A percentile compares a stretch with the other conserved stretches of the same genome.
These are phyloP conservation scores for Pestalotiopsis sp. DNA, from an alignment of 2,329 filamentous ascomycete species.

Conservation along the genomic window DNA sequence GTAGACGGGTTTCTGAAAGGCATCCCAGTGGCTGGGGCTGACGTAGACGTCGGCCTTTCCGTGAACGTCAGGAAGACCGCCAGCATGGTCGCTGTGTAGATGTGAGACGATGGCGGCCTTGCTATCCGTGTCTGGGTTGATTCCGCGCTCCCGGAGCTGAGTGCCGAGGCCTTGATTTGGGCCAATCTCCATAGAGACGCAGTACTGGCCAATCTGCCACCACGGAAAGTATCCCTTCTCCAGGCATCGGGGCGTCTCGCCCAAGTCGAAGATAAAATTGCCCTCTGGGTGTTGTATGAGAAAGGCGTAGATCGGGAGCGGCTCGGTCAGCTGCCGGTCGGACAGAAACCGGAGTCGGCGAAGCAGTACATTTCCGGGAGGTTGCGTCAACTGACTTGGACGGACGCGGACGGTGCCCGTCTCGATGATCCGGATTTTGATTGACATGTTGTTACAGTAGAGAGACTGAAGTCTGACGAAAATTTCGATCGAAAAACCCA, in stretches of 20 bases:
- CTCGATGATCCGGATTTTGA: neutral
- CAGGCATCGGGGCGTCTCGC: slow-evolving; percentile 20
- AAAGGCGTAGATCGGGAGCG: slow-evolving; percentile 22
- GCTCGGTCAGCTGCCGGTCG: slow-evolving; percentile 18
- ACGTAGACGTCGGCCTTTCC: slow-evolving; percentile 20
- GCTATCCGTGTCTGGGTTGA: slow-evolving; percentile 20
- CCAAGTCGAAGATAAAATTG: slow-evolving; percentile 24
- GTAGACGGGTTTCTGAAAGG: slow-evolving; percentile 26
- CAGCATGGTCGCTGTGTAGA: slow-evolving; percentile 30
- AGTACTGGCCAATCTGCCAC: slow-evolving; percentile 16
- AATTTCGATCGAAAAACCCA: no score
- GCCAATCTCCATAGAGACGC: slow-evolving; percentile 13
- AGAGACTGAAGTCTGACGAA: no score
- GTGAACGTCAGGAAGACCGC: slow-evolving; percentile 26
- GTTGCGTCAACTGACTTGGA: slow-evolving; percentile 17
- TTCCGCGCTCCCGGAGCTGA: slow-evolving; percentile 17
- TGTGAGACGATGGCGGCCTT: slow-evolving; percentile 29
- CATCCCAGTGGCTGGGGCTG: slow-evolving; percentile 30
- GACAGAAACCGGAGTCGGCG: slow-evolving; percentile 21
- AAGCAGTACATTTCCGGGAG: slow-evolving; percentile 18
- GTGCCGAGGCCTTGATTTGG: slow-evolving; percentile 20
- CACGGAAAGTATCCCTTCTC: slow-evolving; percentile 21
- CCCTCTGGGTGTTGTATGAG: slow-evolving; percentile 21
- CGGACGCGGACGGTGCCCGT: slow-evolving; percentile 21
- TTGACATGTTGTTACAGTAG: neutral